These are phyloP conservation scores for Lasiosphaeria hispida DNA, from an alignment of 495 filamentous ascomycete genomes.

Conservation along the genomic window DNA sequence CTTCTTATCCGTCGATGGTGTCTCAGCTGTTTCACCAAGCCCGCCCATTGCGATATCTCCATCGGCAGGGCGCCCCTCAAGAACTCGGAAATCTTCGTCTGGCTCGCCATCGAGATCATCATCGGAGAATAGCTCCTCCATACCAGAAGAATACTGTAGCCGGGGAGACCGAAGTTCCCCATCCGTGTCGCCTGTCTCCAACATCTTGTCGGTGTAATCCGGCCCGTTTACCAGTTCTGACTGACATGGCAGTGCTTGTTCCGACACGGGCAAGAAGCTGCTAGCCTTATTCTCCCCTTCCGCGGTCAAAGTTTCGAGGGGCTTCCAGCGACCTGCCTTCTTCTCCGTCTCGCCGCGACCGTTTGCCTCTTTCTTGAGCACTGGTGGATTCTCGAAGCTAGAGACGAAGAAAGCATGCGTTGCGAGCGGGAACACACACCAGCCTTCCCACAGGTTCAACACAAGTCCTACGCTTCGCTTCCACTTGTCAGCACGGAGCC, in stretches of 20 bases:
- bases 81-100: constrained; percentile 18
- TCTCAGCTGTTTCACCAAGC: constrained; percentile 21
- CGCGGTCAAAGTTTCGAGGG: constrained; percentile 54
- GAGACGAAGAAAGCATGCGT: constrained; percentile 70
- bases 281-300: constrained; percentile 34
- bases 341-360: constrained; percentile 47
- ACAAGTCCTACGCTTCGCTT: constrained; percentile 74
- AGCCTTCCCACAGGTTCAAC: constrained; percentile 80
- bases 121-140: constrained; percentile 26
- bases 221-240: constrained; percentile 24
- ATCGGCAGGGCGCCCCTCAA: background rate
- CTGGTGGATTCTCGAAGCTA: constrained; percentile 72
- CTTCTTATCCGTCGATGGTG: constrained; percentile 17
- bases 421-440: constrained; percentile 79
- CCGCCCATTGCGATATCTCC: constrained; percentile 16
- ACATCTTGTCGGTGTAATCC: constrained; percentile 29
- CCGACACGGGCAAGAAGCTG: constrained; percentile 37
- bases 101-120: constrained; percentile 31
- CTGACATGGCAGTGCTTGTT: constrained; percentile 3
- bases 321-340: constrained; percentile 70
- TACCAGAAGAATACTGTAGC: constrained; percentile 23
- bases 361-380: constrained; percentile 50
- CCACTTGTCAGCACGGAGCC: constrained; percentile 85
- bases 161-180: constrained; percentile 24
- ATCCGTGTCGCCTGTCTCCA: constrained; percentile 37